Base-by-base conservation (phyloP, 148 eudicot genomes). In the Spergularia marina region DNA sequence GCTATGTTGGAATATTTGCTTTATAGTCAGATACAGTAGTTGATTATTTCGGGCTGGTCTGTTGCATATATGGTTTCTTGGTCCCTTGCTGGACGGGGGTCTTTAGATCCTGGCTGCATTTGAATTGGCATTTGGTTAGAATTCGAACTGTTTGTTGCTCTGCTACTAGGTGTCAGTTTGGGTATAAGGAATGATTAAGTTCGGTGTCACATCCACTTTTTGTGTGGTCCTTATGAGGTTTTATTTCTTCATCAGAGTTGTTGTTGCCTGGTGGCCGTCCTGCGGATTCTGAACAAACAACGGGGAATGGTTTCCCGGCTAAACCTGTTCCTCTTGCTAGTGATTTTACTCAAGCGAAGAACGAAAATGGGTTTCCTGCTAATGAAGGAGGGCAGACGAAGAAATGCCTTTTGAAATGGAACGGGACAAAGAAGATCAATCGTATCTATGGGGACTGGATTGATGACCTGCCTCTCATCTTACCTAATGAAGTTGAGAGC, bases 401-500 rank as follows among this genome's bases (percentile, higher is more conserved):
- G 73, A 86, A 86, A 74, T 72, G 83, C 64, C 71, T 79, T 13
- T 66, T 82, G 49, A 90, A 85, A 82, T 90, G 90, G 97, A 88
- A 90, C 51, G 69, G 59, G 40, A 75, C 77, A 18, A 90, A 84
- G 85, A 90, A 90, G 87, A 84, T 90, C 71, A 86, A 84, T 58
- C 75, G 89, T 15, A 92, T 92, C 61, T 92, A 92, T 79, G 98
- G 84, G 12, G 98, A 92, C 69, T 92, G 98, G 98, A 75, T 91
- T 15, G 91, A 90, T 78, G 93, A 86, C 77, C 44, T 85, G 63
- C 90, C 91, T 36, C 83, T 72, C 59, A 75, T 18, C 72, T 75
- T 79, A 73, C 86, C 86, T 59, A 75, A 65, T 74, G 70, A 83
- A 53, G 83, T 83, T 6, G 80, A 68, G 66, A 56, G 61, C 72